phyloP scores from a whole-genome alignment of 1,284 basidiomycete species.

The Sanghuangporus sanghuang region DNA sequence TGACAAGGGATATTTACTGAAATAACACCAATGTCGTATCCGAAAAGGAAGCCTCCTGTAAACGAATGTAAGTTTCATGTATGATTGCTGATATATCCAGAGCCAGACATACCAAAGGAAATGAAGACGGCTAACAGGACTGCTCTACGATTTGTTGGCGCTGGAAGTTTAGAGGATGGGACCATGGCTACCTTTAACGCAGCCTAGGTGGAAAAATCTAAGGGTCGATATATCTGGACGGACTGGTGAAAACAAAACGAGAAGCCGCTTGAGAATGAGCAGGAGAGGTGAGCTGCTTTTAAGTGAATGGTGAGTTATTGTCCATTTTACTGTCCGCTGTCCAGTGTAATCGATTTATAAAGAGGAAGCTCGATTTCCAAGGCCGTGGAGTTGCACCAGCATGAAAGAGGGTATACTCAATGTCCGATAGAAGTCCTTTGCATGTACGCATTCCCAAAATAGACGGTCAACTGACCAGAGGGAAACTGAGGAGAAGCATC shows the following conservation, averaged over 20 bases:
- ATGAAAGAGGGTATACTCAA: background rate
- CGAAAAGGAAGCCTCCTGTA: constrained; percentile 42
- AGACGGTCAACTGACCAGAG: constrained; percentile 1
- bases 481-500: background rate
- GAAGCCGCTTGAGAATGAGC: background rate
- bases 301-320: background rate
- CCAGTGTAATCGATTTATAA: background rate
- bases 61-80: constrained; percentile 23
- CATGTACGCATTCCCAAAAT: background rate
- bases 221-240: background rate
- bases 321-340: background rate
- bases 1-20: constrained; percentile 30
- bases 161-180: background rate
- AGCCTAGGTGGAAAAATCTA: background rate
- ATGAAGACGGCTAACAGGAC: constrained; percentile 60
- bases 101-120: constrained; percentile 33
- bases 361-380: background rate
- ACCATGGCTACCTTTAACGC: background rate
- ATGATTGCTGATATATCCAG: background rate
- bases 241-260: too few species aligned
- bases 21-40: constrained; percentile 72
- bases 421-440: background rate
- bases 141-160: constrained; percentile 51
- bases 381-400: background rate
- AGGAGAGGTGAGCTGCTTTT: background rate